Conservation (phyloP, 164 flowering plant genomes). For the Akebia trifoliata region DNA sequence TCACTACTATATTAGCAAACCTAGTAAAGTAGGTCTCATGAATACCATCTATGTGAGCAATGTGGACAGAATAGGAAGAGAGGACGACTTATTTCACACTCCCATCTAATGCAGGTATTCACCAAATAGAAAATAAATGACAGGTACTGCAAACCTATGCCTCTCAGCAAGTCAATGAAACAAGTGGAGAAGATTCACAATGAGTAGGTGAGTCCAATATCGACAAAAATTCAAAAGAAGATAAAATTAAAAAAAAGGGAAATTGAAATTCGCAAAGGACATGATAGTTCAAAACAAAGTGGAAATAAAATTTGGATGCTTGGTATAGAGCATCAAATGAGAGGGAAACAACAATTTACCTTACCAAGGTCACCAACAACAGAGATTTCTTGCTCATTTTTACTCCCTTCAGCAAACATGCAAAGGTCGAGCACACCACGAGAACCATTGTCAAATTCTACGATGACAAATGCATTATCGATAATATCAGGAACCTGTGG, state of each 20-base stretch:
- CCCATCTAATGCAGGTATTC: too few species aligned
- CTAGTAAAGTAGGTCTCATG: too few species aligned
- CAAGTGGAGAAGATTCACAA: not conserved
- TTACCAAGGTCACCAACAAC: slow-evolving; percentile 88
- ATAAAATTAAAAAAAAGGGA: not conserved
- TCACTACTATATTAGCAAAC: too few species aligned
- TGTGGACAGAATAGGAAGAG: too few species aligned
- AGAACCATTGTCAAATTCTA: slow-evolving; percentile 85
- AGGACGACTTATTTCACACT: too few species aligned
- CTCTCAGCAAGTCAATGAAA: not conserved
- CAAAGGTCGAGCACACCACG: slow-evolving; percentile 94
- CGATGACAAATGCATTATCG: slow-evolving; percentile 89
- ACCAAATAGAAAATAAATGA: too few species aligned
- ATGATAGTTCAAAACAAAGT: not conserved
- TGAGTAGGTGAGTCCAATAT: not conserved
- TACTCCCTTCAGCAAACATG: slow-evolving; percentile 99
- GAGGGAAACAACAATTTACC: slow-evolving; percentile 32
- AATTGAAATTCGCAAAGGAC: not conserved
- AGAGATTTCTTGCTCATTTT: slow-evolving; percentile 96
- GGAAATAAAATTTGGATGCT: not conserved
- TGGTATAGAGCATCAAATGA: not conserved
- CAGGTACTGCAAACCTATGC: too few species aligned
- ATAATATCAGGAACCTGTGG: slow-evolving; percentile 91
- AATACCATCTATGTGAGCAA: too few species aligned
- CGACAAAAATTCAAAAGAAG: not conserved